Evolutionary conservation across 768 basidiomycete species (phyloP), one percentile per base, ranked within the genome.

Genomic region (Gloeophyllum trabeum): DNA sequence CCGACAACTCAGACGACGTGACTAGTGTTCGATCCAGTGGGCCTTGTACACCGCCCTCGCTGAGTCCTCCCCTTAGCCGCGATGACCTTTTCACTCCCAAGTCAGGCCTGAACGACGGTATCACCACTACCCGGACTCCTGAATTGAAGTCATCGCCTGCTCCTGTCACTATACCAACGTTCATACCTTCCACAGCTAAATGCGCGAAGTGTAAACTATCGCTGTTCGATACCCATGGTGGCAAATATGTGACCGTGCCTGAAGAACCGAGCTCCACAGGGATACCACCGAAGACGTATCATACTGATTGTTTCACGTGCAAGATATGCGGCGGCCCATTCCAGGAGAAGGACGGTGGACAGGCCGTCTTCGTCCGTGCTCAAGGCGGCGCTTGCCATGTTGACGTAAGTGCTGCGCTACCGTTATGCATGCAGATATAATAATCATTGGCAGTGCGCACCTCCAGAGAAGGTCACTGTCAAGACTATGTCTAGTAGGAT

Each of bases 221-320:
- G 4, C 64, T 89, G 39, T 81, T 84, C 54, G 70, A 67, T 34
- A 59, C 68, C 3, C 66, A 72, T 43, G 74, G 72, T 4, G 78
- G 81, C 32, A 73, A 71, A 44, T 88, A 79, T 56, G 74, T 88
- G 24, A 82, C 81, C 2, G 73, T 87, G 22, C 82, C 85, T 5
- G 73, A 71, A 43, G 57, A 61, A 40, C 58, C 54, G 25, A 50
- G 58, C 2, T 54, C 50, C 43, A 61, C 63, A 35, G 67, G 61
- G 23, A 64, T 64, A 14, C 60, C 63, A 19, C 69, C 76, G n/a
- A 70, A 71, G 55, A 67, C 70, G 18, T 90, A 83, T 51, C 87
- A 91, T 49, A 66, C 73, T 3, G 70, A 76, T 34, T 91, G 87
- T 55, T 89, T 91, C 59, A 75, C 70, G 41, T 91, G 87, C 51